A percentile compares a stretch with the other conserved stretches of the same genome.
Conservation (phyloP, 345 rosid genomes). For the Brassica carinata region DNA sequence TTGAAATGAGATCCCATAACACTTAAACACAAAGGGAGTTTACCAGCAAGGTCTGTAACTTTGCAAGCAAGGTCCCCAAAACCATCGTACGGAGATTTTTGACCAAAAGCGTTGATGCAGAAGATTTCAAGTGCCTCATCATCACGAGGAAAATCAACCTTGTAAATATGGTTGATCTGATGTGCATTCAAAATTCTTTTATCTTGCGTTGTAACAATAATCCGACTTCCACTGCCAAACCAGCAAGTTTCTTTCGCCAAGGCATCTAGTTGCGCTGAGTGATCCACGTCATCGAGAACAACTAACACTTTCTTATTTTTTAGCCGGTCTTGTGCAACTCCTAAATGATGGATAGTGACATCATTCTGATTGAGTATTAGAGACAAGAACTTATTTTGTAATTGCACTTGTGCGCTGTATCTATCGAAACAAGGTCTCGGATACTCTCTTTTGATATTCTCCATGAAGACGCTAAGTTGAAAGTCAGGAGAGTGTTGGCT, state of each 20-base stretch:
- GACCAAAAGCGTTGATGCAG: slow-evolving; percentile 12
- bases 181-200: slow-evolving; percentile 13
- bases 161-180: not conserved
- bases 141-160: not conserved
- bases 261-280: slow-evolving; percentile 2
- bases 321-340: slow-evolving; percentile 4
- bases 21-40: slow-evolving; percentile 39
- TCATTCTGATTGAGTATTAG: slow-evolving; percentile 37
- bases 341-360: slow-evolving; percentile 5
- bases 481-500: not conserved
- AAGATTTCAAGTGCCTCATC: slow-evolving; percentile 32
- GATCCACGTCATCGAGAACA: slow-evolving; percentile 31
- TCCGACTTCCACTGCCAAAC: slow-evolving; percentile 22
- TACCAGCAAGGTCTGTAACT: slow-evolving; percentile 1
- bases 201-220: slow-evolving; percentile 34
- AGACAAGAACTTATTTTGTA: slow-evolving; percentile 36
- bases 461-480: slow-evolving; percentile 11
- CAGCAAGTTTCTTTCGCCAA: not conserved
- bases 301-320: slow-evolving; percentile 21
- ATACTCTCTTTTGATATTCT: not conserved
- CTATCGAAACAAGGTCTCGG: slow-evolving; percentile 12
- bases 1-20: slow-evolving; percentile 35
- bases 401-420: slow-evolving; percentile 13
- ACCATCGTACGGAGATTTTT: not conserved
- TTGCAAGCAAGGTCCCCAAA: slow-evolving; percentile 1